These are phyloP conservation scores for Thelonectria olida DNA, from an alignment of 2,329 filamentous ascomycete species.

Conservation along the genomic window DNA sequence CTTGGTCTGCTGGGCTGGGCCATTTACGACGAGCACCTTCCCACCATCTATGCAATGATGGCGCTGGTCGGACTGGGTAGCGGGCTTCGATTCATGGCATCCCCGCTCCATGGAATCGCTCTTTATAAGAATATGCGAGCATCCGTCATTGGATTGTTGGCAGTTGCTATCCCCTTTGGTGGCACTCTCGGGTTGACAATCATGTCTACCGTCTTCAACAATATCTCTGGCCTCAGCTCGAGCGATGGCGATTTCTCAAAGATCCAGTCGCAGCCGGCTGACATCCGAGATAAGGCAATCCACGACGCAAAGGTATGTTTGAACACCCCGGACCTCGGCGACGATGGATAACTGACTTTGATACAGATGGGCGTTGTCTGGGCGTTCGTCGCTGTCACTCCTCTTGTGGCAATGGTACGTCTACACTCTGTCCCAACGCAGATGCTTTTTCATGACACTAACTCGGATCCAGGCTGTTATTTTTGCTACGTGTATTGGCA, in stretches of 20 bases:
- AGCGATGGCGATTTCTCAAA: conserved; percentile 36
- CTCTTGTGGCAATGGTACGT: conserved; percentile 60
- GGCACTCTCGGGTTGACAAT: conserved; percentile 72
- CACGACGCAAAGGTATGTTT: conserved; percentile 39
- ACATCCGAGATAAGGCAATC: conserved; percentile 26
- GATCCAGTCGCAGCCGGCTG: conserved; percentile 26
- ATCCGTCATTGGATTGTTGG: conserved; percentile 66
- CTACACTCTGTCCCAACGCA: too few relatives aligned
- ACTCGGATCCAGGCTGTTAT: conserved; percentile 36
- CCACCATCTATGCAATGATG: conserved; percentile 72
- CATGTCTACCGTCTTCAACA: conserved; percentile 76
- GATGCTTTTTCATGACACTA: conserved; percentile 1
- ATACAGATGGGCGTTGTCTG: conserved; percentile 67
- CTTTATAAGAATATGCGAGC: conserved; percentile 68
- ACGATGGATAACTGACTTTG: not conserved
- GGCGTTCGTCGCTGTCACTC: conserved; percentile 69
- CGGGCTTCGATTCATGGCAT: conserved; percentile 72
- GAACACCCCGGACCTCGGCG: not conserved
- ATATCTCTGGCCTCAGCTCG: conserved; percentile 49
- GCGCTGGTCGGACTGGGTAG: conserved; percentile 70
- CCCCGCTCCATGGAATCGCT: conserved; percentile 69
- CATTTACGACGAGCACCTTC: conserved; percentile 56
- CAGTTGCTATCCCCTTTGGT: conserved; percentile 69
- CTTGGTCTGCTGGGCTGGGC: conserved; percentile 67
- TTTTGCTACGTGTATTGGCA: conserved; percentile 42